Base-by-base conservation (phyloP, 768 basidiomycete species). In the Agrocybe praecox region DNA sequence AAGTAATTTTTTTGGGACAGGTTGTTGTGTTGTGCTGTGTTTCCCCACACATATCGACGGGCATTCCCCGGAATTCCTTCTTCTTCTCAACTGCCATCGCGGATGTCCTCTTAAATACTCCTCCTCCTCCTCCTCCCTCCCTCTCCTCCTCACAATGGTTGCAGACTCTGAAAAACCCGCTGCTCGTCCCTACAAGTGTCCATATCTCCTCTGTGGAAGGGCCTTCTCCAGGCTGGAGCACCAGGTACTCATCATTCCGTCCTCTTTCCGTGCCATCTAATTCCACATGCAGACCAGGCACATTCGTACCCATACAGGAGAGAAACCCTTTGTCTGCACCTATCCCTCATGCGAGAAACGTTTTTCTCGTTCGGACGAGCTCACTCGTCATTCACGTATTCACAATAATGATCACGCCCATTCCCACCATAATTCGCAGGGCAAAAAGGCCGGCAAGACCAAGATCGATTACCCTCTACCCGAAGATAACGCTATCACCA, bases 141-240 rank as follows among this genome's bases (percentile, higher is more conserved):
- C 26, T 12, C 26, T 19, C 17, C 52, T 21, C 51, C 49, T 21
- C 63, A 55, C 56, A 49, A 64, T 64, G 63, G 60, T 36, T 51
- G 47, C 43, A 50, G 53, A 59, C 61, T 32, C 53, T 19, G 76
- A 76, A 58, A 79, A 78, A 59, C 64, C 67, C 46, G 64, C 73
- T 11, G 68, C 80, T 22, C 67, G 95, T 56, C 96, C 96, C 0
- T 99, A 98, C 86, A 98, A 98, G 70, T 99, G 96, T 70, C 96
- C 96, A 2, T 92, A 91, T 71, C 81, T 80, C 3, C 82, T 92
- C 26, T 99, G 96, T 68, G 93, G 92, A 23, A 82, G 94, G n/a
- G 94, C 96, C 0, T 99, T 99, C 74, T 95, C 92, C 67, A 81
- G 96, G 55, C 85, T 98, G 21, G 96, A 99, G 71, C 96, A 99